Percentiles rank a stretch among this genome's conserved stretches.
Conservation (phyloP, 495 filamentous ascomycete species). For the Penicillium egyptiacum region DNA sequence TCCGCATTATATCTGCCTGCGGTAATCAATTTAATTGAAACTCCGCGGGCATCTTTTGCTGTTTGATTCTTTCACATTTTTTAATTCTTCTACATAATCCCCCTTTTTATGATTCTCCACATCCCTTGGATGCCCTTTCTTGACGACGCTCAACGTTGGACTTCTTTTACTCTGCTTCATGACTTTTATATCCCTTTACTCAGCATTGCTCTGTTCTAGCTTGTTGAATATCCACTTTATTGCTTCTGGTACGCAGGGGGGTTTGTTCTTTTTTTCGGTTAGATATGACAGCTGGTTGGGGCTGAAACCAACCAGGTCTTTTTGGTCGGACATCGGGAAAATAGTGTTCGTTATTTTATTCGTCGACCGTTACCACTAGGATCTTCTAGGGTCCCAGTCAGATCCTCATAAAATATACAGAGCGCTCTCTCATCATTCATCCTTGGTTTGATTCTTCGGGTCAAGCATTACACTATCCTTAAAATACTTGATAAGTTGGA, state of each 20-base stretch:
- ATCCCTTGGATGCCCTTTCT: constrained; percentile 15
- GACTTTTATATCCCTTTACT: constrained; percentile 29
- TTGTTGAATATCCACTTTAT: constrained; percentile 31
- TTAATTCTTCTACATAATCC: constrained; percentile 24
- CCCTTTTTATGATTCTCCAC: constrained; percentile 19
- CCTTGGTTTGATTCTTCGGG: background rate
- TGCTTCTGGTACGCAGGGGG: constrained; percentile 24
- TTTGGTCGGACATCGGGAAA: constrained; percentile 24
- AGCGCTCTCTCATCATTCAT: background rate
- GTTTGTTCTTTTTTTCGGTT: constrained; percentile 13
- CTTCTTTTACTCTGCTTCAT: constrained; percentile 20
- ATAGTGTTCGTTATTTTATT: constrained; percentile 8
- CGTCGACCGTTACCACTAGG: background rate
- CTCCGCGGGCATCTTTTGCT: constrained; percentile 13
- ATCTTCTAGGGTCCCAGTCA: background rate
- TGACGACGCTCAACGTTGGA: constrained; percentile 32
- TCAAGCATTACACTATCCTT: background rate
- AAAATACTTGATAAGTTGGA: background rate
- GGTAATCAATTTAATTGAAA: constrained; percentile 9
- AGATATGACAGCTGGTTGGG: constrained; percentile 21
- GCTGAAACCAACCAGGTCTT: constrained; percentile 14
- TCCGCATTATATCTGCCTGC: constrained; percentile 7
- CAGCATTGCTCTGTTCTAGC: constrained; percentile 22
- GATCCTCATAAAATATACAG: constrained; percentile 2
- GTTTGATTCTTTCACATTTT: constrained; percentile 17